Percentiles rank a stretch among this genome's conserved stretches.
phyloP scores from a whole-genome alignment of 2,329 filamentous ascomycete species.

The Phaeosphaeria sp. region DNA sequence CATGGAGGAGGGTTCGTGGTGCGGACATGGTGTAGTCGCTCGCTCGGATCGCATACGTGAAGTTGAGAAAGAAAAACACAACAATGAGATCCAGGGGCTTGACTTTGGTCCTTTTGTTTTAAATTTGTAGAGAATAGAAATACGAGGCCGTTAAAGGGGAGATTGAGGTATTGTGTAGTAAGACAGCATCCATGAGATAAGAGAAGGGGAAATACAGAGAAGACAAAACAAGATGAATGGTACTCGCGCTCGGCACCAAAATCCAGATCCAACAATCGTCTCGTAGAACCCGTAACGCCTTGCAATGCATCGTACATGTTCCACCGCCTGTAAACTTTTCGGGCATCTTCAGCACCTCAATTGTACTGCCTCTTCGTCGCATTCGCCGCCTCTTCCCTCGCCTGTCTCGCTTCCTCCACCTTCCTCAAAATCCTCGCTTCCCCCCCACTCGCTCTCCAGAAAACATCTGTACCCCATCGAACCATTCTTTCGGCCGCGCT shows the following conservation, averaged over 20 bases:
- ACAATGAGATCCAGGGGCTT: too few species aligned
- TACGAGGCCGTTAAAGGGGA: neutral
- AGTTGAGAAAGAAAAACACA: too few species aligned
- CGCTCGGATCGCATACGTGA: too few species aligned
- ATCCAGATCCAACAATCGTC: neutral
- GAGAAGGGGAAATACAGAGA: neutral
- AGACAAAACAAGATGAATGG: neutral
- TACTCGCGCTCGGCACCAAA: neutral
- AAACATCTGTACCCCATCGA: constrained; percentile 90
- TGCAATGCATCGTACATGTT: constrained; percentile 8
- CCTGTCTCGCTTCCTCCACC: constrained; percentile 38
- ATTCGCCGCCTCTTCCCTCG: constrained; percentile 31
- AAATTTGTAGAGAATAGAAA: neutral
- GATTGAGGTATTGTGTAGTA: neutral
- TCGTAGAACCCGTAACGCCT: constrained; percentile 3
- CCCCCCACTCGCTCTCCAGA: constrained; percentile 87
- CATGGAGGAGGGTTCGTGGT: too few species aligned
- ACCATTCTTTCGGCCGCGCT: constrained; percentile 82
- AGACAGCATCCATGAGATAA: neutral
- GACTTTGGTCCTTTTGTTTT: too few species aligned
- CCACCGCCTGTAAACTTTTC: neutral
- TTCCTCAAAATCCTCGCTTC: constrained; percentile 60
- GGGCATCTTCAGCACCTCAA: constrained; percentile 6
- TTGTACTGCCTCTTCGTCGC: constrained; percentile 36
- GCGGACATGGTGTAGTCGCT: too few species aligned